Evolutionary conservation across 805 yeast species (phyloP), one percentile per base, ranked within the genome.

Genomic region (Blastobotrys muscicola): DNA sequence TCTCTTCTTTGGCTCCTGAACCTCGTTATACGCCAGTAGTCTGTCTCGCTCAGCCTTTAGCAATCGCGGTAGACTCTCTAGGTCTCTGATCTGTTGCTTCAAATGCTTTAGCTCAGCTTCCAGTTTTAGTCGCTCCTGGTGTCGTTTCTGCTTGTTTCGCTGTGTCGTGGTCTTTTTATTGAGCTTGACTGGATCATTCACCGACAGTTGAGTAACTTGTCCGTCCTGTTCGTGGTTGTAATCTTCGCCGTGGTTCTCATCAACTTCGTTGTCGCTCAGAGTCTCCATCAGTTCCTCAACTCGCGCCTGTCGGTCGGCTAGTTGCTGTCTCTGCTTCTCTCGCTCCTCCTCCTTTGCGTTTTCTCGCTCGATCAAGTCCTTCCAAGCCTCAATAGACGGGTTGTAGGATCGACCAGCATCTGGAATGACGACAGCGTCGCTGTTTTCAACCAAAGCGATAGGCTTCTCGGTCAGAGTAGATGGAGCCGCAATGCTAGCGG

Each of bases 371-470:
- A 92, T 75, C 52, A 89, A 70, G 13, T 62, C 64, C 53, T 78
- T 77, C 98, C 98, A 92, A 23, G 83, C 76, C 44, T 80, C 82
- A 50, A 80, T 68, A 9, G 90, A 73, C 20, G 98, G 98, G 59
- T 92, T 92, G 59, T 86, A 92, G 2, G 97, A 89, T 60, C 82
- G 84, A 44, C 97, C 97, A 1, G 81, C 92, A 54, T 81, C 80
- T 9, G 95, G 87, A 3, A 78, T 45, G 1, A 52, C 61, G 2
- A 68, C 65, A 0, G 69, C 60, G 26, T 42, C 26, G 6, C 6
- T 20, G 26, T 20, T 20, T 6, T 20, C 26, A 20, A 20, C 26
- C 12, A 85, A 74, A 1, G 94, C 80, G 2, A 59, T 60, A 2
- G 73, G 70, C 4, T 85, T 75, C 31, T 65, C 63, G 2, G 82